Evolutionary conservation across 164 flowering plant genomes (phyloP).

Genomic region (Chimonanthus salicifolius): DNA sequence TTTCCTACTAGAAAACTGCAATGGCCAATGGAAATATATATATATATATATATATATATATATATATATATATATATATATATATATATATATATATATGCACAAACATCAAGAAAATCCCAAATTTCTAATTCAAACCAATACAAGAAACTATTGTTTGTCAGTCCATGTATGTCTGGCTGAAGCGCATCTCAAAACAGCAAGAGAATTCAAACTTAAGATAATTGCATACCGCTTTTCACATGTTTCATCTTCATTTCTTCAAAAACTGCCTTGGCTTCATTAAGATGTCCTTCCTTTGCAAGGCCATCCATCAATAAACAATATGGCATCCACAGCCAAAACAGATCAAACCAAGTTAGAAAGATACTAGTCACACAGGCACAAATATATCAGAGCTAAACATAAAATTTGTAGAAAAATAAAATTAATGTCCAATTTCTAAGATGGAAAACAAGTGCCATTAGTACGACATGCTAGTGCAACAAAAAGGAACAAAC

Average conservation of each 20-base stretch:
- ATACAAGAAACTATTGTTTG: neutral
- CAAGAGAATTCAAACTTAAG: neutral
- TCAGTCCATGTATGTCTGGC: neutral
- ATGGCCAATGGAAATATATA: too few relatives aligned
- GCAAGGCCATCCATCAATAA: constrained; percentile 85
- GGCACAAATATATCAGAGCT: neutral
- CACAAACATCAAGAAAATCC: neutral
- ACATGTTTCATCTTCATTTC: constrained; percentile 54
- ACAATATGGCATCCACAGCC: constrained; percentile 79
- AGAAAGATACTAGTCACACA: neutral
- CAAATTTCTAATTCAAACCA: too few relatives aligned
- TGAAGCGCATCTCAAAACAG: neutral
- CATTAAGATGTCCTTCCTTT: constrained; percentile 65
- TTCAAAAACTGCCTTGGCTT: constrained; percentile 66
- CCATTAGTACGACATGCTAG: neutral
- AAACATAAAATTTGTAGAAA: neutral
- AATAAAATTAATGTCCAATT: neutral
- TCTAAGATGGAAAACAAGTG: too few relatives aligned
- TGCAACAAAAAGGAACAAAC: neutral
- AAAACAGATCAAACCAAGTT: neutral
- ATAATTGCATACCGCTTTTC: constrained; percentile 45
- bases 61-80: too few relatives aligned
- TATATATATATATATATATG: too few relatives aligned
- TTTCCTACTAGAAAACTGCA: neutral
- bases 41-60: too few relatives aligned